Evolutionary conservation across 305 asterid genomes (phyloP).

Genomic region (Fraxinus albicans): DNA sequence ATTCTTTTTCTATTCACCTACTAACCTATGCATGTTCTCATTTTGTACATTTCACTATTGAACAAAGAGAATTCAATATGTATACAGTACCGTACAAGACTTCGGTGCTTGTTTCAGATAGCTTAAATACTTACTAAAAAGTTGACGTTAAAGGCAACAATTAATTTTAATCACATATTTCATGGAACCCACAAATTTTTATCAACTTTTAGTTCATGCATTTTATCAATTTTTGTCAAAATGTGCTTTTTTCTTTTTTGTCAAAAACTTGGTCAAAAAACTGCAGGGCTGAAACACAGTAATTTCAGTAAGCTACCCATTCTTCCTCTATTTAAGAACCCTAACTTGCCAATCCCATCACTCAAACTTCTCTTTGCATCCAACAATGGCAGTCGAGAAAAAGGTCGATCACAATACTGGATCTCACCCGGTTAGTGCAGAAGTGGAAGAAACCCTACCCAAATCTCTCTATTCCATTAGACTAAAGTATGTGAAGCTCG

Average conservation of each 20-base stretch:
- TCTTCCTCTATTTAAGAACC: not conserved
- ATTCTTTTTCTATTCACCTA: not conserved
- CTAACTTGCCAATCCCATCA: not conserved
- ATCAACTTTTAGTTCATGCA: too few relatives aligned
- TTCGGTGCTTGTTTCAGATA: too few relatives aligned
- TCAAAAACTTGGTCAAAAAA: not conserved
- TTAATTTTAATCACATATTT: too few relatives aligned
- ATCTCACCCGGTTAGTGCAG: not conserved
- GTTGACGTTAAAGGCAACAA: not conserved
- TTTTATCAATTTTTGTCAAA: too few relatives aligned
- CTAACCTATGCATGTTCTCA: not conserved
- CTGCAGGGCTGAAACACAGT: not conserved
- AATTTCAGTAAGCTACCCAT: not conserved
- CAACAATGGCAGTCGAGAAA: not conserved
- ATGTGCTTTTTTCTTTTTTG: too few relatives aligned
- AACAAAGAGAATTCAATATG: not conserved
- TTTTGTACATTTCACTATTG: too few relatives aligned
- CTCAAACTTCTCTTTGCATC: not conserved
- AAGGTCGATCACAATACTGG: not conserved
- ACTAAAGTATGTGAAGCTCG: slow-evolving; percentile 1
- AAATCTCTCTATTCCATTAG: not conserved
- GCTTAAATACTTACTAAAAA: not conserved
- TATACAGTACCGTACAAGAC: not conserved
- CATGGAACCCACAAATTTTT: too few relatives aligned
- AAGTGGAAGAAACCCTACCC: not conserved